phyloP scores from a whole-genome alignment of 169 alveolate species.

The Theileria parva region DNA sequence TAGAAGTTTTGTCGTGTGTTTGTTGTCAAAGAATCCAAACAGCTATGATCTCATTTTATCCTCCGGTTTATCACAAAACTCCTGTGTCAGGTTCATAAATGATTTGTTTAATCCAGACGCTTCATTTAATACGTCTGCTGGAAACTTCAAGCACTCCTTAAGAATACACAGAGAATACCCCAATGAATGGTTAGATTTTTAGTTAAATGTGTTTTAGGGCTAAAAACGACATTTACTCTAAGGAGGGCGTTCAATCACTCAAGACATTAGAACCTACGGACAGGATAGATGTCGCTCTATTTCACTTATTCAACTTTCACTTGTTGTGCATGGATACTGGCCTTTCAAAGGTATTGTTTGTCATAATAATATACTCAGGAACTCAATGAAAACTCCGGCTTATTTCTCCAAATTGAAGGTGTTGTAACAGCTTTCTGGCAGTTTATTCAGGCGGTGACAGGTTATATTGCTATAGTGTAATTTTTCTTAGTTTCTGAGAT shows the following conservation, averaged over 20 bases:
- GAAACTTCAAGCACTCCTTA: neutral
- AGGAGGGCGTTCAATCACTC: neutral
- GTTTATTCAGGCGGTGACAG: neutral
- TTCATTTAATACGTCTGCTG: constrained; percentile 5
- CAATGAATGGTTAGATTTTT: neutral
- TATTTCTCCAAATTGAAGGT: neutral
- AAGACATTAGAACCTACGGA: constrained; percentile 20
- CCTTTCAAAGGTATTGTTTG: constrained; percentile 1
- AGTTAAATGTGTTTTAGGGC: neutral
- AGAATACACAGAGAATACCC: neutral
- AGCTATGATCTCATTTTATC: constrained; percentile 16
- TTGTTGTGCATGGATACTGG: neutral
- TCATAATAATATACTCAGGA: neutral
- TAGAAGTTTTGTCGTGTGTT: constrained; percentile 19
- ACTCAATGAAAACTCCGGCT: neutral
- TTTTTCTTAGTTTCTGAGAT: neutral
- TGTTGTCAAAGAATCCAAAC: constrained; percentile 33
- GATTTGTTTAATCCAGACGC: constrained; percentile 2
- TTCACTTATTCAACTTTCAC: constrained; percentile 22
- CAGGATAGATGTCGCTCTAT: constrained; percentile 19
- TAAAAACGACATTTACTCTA: constrained; percentile 3
- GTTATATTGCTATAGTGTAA: neutral
- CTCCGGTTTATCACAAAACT: constrained; percentile 39
- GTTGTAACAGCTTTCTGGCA: constrained; percentile 5
- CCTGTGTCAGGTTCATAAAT: neutral